Percentiles rank a stretch among this genome's conserved stretches.
These are phyloP conservation scores for Pleurotus eryngii DNA, from an alignment of 768 basidiomycete species.

Conservation along the genomic window DNA sequence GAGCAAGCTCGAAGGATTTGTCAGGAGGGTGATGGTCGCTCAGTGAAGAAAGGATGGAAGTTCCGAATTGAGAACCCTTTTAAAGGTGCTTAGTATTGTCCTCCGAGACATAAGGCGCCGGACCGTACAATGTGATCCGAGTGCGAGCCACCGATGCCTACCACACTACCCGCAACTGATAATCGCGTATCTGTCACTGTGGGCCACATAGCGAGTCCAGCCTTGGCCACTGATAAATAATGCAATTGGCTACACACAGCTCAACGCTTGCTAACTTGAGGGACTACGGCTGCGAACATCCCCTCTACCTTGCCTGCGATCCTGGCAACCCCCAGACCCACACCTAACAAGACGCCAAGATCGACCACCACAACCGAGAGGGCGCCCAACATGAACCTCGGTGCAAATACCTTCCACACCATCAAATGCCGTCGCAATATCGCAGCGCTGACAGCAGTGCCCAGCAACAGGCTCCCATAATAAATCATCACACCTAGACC, in stretches of 20 bases:
- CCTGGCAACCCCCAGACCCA: constrained; percentile 54
- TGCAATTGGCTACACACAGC: no score
- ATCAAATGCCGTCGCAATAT: constrained; percentile 82
- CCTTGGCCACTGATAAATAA: no score
- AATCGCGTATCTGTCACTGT: no score
- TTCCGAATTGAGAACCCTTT: no score
- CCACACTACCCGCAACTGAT: no score
- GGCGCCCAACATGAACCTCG: constrained; percentile 83
- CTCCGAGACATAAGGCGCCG: no score
- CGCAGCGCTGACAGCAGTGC: constrained; percentile 70
- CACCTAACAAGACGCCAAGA: constrained; percentile 57
- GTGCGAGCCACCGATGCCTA: no score
- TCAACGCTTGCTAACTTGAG: background rate
- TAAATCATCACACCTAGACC: constrained; percentile 69
- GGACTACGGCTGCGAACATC: constrained; percentile 19
- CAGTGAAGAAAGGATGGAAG: no score
- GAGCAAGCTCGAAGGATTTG: background rate
- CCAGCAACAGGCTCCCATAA: constrained; percentile 59
- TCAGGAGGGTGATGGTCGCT: no score
- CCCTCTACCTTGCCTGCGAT: constrained; percentile 26
- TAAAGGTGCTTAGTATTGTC: no score
- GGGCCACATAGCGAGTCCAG: no score
- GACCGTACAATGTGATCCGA: no score
- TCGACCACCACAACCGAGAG: constrained; percentile 69
- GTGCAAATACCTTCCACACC: constrained; percentile 99